phyloP scores from a whole-genome alignment of 2,329 filamentous ascomycete species.

The Fusarium foetens region DNA sequence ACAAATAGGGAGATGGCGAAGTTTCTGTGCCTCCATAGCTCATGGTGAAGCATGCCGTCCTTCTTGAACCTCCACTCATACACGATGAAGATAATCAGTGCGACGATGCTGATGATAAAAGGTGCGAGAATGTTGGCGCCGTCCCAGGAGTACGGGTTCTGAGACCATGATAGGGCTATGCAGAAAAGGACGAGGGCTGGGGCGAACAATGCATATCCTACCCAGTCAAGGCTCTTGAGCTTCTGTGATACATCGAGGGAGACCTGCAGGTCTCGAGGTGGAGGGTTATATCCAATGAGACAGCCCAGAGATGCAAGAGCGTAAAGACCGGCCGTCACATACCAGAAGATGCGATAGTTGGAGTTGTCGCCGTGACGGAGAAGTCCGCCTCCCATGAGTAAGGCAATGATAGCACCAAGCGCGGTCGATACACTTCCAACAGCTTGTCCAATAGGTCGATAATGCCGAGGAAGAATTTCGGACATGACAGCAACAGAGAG shows the following conservation, averaged over 20 bases:
- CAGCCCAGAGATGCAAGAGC: background rate
- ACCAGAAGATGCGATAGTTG: background rate
- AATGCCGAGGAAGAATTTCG: background rate
- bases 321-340: background rate
- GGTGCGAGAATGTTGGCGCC: background rate
- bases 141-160: background rate
- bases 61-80: background rate
- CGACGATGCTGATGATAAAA: background rate
- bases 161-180: background rate
- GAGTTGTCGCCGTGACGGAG: background rate
- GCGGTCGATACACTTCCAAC: background rate
- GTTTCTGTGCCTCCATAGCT: background rate
- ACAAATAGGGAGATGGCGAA: background rate
- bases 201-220: background rate
- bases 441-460: background rate
- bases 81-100: background rate
- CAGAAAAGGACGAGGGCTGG: background rate
- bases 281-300: background rate
- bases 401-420: background rate
- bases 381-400: background rate
- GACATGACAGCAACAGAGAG: background rate
- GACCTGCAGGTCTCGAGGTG: background rate
- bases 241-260: background rate
- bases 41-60: background rate
- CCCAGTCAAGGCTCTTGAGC: background rate